These are phyloP conservation scores for Bryoerythrophyllum caledonicum DNA, from an alignment of 225 moss, liverwort and hornwort genomes.

Conservation along the genomic window DNA sequence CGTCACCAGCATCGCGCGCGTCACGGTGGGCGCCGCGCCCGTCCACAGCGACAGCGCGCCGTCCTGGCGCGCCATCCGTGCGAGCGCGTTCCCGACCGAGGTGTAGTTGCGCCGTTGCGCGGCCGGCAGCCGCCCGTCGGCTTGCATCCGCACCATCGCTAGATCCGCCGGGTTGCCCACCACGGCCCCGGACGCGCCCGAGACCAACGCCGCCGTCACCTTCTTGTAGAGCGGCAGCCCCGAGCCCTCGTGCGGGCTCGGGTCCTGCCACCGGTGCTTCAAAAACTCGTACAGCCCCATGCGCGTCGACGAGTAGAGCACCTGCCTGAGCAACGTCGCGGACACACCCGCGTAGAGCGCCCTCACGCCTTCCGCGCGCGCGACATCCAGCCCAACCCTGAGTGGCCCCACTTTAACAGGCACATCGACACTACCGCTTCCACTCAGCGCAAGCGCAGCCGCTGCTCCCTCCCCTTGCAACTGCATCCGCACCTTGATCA, in stretches of 20 bases:
- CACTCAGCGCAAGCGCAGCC: slow-evolving; percentile 24
- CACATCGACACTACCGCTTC: background rate
- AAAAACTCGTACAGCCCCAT: slow-evolving; percentile 41
- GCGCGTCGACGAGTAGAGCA: slow-evolving; percentile 41
- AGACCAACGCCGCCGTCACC: slow-evolving; percentile 59
- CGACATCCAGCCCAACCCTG: slow-evolving; percentile 38
- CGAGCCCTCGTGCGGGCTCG: slow-evolving; percentile 24
- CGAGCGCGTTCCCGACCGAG: slow-evolving; percentile 67
- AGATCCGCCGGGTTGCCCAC: slow-evolving; percentile 86
- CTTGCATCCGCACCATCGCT: slow-evolving; percentile 94
- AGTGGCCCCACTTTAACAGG: slow-evolving; percentile 27
- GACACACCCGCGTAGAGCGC: slow-evolving; percentile 47
- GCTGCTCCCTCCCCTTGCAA: slow-evolving; percentile 62
- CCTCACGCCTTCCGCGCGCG: slow-evolving; percentile 33
- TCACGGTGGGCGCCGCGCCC: slow-evolving; percentile 72
- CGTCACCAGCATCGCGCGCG: slow-evolving; percentile 26
- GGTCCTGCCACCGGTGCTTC: slow-evolving; percentile 39
- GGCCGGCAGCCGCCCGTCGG: slow-evolving; percentile 65
- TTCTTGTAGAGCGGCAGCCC: slow-evolving; percentile 67
- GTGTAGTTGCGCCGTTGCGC: slow-evolving; percentile 63
- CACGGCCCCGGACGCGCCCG: slow-evolving; percentile 66
- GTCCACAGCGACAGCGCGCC: slow-evolving; percentile 72
- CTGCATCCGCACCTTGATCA: slow-evolving; percentile 68
- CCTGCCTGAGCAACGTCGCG: slow-evolving; percentile 36
- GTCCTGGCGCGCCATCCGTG: slow-evolving; percentile 61